Evolutionary conservation across 2,329 filamentous ascomycete species (phyloP), one percentile per base, ranked within the genome.

Genomic region (Ceratocystis alfenasii): DNA sequence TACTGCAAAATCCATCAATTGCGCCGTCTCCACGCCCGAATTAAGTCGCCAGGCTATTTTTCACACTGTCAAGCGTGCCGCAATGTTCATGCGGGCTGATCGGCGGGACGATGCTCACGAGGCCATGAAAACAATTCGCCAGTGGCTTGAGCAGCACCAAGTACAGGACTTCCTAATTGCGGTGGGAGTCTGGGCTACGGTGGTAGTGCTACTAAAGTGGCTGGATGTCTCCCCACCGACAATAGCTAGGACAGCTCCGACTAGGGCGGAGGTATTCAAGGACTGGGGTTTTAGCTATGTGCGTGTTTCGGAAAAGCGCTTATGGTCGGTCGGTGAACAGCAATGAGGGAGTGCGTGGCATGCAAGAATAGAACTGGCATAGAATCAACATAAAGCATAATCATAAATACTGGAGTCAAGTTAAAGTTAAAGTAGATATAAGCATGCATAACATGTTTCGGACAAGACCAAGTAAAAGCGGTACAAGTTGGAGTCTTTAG

Each of bases 271-370:
- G 45, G 25, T 30, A 8, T 30, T 44, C 28, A 28, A 33, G 22
- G 33, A 10, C 12, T 22, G 30, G 25, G 46, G 61, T 17, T 60
- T 67, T 33, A 64, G 44, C 28, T 67, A 67, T 62, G 44, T 64
- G 7, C 41, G 61, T 20, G 60, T 44, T 22, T 33, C 44, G 3
- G 62, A 64, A 12, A 33, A 50, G 2, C 57, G 62, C 8, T 44
- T 62, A 10, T 64, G 65, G 62, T 44, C 28, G 28, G 41, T 53
- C 15, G 53, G 53, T 6, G 6, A 25, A 10, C 50, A 17, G 62
- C n/a, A 48, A 8, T 28, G 8, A 41, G 4, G 36, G 12, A 12
- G 36, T 41, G 3, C 36, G 60, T n/a, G n/a, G 36, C 36, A 53
- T 53, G 22, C 20, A 53, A 28, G 48, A 53, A 53, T 28, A 28